A percentile compares a stretch with the other conserved stretches of the same genome.
Evolutionary conservation across 1,284 basidiomycete species (phyloP).

Genomic region (Megacollybia platyphylla): DNA sequence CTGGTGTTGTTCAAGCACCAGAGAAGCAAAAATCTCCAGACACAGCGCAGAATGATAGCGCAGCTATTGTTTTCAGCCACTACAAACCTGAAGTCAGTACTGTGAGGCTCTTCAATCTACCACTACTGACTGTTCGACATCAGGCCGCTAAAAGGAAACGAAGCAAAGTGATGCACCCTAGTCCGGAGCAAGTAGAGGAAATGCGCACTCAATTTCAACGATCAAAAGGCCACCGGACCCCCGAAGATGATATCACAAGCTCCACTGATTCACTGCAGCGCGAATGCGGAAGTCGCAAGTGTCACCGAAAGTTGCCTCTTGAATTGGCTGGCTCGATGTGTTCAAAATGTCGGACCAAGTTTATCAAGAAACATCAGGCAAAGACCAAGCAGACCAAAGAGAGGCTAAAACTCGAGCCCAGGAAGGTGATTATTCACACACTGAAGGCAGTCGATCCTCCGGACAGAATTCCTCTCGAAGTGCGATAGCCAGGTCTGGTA

Average conservation of each 20-base stretch:
- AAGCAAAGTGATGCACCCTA: neutral
- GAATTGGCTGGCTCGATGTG: neutral
- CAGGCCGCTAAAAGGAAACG: constrained; percentile 1
- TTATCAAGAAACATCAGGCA: constrained; percentile 4
- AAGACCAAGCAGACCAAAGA: constrained; percentile 3
- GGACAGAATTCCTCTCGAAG: no score
- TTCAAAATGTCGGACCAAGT: constrained; percentile 2
- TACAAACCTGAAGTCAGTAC: neutral
- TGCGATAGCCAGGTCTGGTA: no score
- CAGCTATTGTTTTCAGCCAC: neutral
- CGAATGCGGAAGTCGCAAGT: constrained; percentile 14
- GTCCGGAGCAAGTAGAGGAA: neutral
- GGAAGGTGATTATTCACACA: neutral
- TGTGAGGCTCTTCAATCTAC: neutral
- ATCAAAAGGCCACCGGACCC: neutral
- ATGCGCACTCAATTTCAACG: neutral
- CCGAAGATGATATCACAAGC: neutral
- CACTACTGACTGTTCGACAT: neutral
- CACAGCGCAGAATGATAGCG: neutral
- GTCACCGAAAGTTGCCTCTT: constrained; percentile 6
- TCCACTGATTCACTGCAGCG: constrained; percentile 8
- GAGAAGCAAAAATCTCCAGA: neutral
- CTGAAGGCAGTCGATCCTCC: no score
- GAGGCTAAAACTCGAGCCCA: constrained; percentile 13
- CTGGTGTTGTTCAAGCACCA: neutral